Evolutionary conservation across 208 protist genomes (phyloP), one percentile per base, ranked within the genome.

Genomic region (Leishmania guyanensis): DNA sequence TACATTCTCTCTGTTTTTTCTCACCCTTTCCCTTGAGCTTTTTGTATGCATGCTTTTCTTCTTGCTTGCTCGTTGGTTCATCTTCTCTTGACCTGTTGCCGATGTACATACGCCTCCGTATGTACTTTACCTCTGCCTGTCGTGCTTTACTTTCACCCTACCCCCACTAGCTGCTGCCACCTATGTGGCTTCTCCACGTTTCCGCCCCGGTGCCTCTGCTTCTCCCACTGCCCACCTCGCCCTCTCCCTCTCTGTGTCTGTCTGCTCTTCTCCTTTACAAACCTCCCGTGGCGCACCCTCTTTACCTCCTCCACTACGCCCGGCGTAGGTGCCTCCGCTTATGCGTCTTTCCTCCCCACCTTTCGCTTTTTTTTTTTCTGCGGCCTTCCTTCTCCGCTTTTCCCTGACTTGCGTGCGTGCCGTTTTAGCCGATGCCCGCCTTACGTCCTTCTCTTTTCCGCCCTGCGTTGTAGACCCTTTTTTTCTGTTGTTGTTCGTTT

Each of bases 1-100:
- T 64, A 64, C 58, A 64, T 64, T n/a, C 22, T 64, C 58, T 70
- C 36, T 79, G 4, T 71, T 79, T 71, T 79, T 70, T 79, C 48
- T 77, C 56, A 22, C 33, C 26, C 0, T 64, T 64, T 64, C 26
- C 26, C 58, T 64, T 17, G 58, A 29, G 58, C 26, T 64, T 17
- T 64, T 64, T 5, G 16, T n/a, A 33, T 77, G 29, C 72, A 0
- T 56, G 72, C 43, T 46, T 46, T 46, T 46, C 39, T 43, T 43
- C 43, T 46, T 46, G 43, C 43, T 46, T 46, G 43, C 72, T 51
- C 3, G 2, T 77, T 48, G 20, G 16, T 58, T 77, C 43, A 56
- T 22, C 43, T 72, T 72, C 16, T 72, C 39, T 33, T 72, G 33
- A 72, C 43, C 43, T 72, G 33, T 72, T 72, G 66, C 5, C 39